Evolutionary conservation across 2,329 filamentous ascomycete species (phyloP), one percentile per base, ranked within the genome.

Genomic region (Bimuria novae-zelandiae): DNA sequence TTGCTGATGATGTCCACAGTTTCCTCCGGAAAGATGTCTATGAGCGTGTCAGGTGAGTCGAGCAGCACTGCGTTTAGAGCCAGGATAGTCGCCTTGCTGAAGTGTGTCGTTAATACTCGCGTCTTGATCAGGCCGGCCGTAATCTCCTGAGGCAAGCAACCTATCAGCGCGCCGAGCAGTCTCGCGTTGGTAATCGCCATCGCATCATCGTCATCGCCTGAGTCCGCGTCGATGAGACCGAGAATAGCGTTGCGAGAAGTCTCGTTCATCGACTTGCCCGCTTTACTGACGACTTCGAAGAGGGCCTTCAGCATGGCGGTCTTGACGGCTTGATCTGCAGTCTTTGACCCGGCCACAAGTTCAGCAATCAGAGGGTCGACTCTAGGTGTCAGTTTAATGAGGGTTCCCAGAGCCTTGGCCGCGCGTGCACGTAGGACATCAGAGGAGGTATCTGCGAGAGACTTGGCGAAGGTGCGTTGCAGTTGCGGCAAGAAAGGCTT

Each of bases 401-500:
- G 77, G 8, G 93, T 97, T 54, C 95, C 94, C 43, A 99, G 78
- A 42, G 94, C 94, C 77, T 94, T 96, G 32, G 94, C 94, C 47
- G 95, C 94, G 61, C 95, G 85, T 54, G 87, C 88, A 60, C 95
- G 86, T 54, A 99, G 78, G 17, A 92, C 80, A 62, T 97, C 93
- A 72, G 93, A 97, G 0, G 92, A 90, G 0, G 92, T 87, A 74
- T 99, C 95, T 3, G 94, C 94, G 44, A 99, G 82, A 36, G 92
- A 93, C 76, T 97, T 95, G 52, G 94, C 93, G 77, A 99, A 99
- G 0, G 94, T 99, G 55, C 94, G 86, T 76, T 99, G 94, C 48
- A 99, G 82, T 71, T 99, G 94, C 8, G 94, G 94, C 70, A 99
- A 77, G 84, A 99, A 99, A 3, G 94, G 94, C 77, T 97, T 97